Evolutionary conservation across 331 rosid genomes (phyloP).

Genomic region (Pyracantha coccinea): DNA sequence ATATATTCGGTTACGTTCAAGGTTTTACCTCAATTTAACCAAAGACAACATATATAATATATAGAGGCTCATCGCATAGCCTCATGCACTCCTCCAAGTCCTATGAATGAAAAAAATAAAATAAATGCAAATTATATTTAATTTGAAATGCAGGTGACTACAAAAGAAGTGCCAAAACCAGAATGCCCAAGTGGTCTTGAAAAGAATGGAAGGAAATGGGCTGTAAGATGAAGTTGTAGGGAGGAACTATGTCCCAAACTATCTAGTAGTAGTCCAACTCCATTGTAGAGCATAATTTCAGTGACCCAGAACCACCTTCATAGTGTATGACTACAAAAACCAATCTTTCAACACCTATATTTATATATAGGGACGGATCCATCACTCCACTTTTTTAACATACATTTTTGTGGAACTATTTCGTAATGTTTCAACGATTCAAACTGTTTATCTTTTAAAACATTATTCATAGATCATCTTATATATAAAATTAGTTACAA

Average conservation of each 20-base stretch:
- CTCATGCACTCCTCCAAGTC: too few species aligned
- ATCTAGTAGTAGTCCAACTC: background rate
- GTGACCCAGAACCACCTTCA: background rate
- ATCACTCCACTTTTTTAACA: too few species aligned
- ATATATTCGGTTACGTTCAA: too few species aligned
- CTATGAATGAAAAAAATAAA: too few species aligned
- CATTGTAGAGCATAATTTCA: background rate
- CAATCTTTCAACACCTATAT: background rate
- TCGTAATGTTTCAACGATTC: too few species aligned
- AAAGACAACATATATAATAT: background rate
- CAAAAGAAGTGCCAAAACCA: background rate
- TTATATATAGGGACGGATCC: too few species aligned
- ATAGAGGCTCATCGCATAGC: too few species aligned
- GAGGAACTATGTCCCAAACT: background rate
- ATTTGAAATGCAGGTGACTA: background rate
- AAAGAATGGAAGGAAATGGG: background rate
- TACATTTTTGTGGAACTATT: too few species aligned
- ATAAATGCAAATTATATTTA: background rate
- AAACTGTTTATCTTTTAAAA: too few species aligned
- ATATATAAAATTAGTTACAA: background rate
- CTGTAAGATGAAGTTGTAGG: background rate
- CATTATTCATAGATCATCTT: too few species aligned
- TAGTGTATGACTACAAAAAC: background rate
- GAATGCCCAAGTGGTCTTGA: background rate
- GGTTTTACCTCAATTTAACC: background rate